Evolutionary conservation across 345 rosid genomes (phyloP), one percentile per base, ranked within the genome.

Genomic region (Heritiera littoralis): DNA sequence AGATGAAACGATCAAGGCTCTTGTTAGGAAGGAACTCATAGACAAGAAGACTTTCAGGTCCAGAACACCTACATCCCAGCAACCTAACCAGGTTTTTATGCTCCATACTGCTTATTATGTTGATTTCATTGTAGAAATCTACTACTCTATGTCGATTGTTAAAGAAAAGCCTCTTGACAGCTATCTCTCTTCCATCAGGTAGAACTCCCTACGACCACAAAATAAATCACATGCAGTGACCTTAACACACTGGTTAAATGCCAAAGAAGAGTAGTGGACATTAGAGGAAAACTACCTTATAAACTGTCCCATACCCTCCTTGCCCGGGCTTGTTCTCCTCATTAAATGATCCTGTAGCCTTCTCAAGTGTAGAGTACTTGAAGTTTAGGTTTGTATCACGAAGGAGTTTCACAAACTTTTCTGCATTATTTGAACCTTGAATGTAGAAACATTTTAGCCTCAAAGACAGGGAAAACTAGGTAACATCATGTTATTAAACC

Each of bases 1-100:
- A 93, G 61, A 93, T 87, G 89, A 87, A 92, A 20, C 87, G 87
- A 64, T 93, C 99, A 17, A 95, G 95, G 80, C 99, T 95, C 86
- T 82, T 92, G 87, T 93, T 92, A 7, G 88, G 87, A 52, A 93
- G 89, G 79, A 82, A 93, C 81, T 95, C 98, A 68, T 95, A 93
- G 81, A 95, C 95, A 0, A 93, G 97, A 48, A 95, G 97, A 79
- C 97, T 95, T 86, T 95, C 99, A 48, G 97, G 97, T 78, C 99
- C 96, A 2, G 99, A 85, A 75, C 97, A 92, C 83, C 94, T 90
- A 84, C 98, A 93, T 70, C 99, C 98, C 72, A 93, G 83, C 30
- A 95, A 83, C 72, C 99, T 85, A 46, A 93, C 99, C 59, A 95
- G 92, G 79, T 95, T 95, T 84, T 90, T 95, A 87, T 95, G 99